These are phyloP conservation scores for Prosopis cineraria DNA, from an alignment of 306 rosid species.

Conservation along the genomic window DNA sequence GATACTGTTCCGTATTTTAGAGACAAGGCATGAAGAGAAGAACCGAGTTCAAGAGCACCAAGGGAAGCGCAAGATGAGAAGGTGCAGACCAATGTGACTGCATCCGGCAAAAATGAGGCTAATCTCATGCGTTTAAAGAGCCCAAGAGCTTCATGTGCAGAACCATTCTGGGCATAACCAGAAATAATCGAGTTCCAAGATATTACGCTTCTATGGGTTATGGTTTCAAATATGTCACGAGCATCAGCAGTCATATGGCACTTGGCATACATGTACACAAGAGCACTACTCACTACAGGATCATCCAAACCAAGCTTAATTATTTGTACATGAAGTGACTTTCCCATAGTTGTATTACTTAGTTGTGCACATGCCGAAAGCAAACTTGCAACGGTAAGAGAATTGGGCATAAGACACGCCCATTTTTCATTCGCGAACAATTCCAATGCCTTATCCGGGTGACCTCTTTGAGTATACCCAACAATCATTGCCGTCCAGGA, in stretches of 20 bases:
- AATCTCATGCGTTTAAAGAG: conserved; percentile 62
- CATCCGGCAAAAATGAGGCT: conserved; percentile 52
- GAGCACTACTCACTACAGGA: conserved; percentile 59
- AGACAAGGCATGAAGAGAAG: conserved; percentile 60
- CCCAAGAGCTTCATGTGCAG: conserved; percentile 52
- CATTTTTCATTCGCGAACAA: conserved; percentile 50
- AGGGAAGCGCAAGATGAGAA: conserved; percentile 67
- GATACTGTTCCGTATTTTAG: conserved; percentile 51
- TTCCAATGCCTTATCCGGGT: conserved; percentile 51
- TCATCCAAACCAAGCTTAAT: conserved; percentile 55
- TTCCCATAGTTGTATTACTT: conserved; percentile 48
- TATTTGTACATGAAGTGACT: conserved; percentile 55
- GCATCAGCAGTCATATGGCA: conserved; percentile 53
- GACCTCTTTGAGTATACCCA: conserved; percentile 65
- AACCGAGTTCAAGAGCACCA: conserved; percentile 61
- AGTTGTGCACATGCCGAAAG: conserved; percentile 67
- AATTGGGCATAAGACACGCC: conserved; percentile 55
- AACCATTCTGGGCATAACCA: conserved; percentile 66
- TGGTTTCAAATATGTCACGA: conserved; percentile 52
- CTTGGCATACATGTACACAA: conserved; percentile 73
- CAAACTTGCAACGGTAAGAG: conserved; percentile 64
- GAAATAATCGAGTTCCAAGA: conserved; percentile 77
- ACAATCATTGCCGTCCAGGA: conserved; percentile 86
- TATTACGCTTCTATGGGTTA: conserved; percentile 48
- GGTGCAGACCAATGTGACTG: conserved; percentile 64